These are phyloP conservation scores for Orbilia javanica DNA, from an alignment of 2,329 filamentous ascomycete genomes.

Conservation along the genomic window DNA sequence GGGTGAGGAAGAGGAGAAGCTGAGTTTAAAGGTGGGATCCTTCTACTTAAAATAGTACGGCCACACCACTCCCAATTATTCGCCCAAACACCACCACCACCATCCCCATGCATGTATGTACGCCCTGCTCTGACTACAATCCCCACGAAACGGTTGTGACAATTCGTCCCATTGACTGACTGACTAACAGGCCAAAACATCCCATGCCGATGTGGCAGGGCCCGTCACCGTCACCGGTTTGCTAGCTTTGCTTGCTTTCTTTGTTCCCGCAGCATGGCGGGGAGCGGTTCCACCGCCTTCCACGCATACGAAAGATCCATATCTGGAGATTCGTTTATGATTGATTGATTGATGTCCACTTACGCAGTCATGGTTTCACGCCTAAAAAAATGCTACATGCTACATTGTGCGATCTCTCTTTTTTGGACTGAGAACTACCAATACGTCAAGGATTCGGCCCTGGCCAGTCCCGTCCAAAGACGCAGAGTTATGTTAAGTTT, in stretches of 20 bases:
- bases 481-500: constrained; percentile 17
- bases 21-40: constrained; percentile 47
- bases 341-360: constrained; percentile 34
- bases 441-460: constrained; percentile 36
- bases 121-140: background rate
- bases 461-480: constrained; percentile 41
- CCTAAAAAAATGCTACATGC: background rate
- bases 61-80: background rate
- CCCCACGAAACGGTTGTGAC: constrained; percentile 7
- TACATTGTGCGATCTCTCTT: background rate
- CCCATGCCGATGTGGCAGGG: constrained; percentile 41
- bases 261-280: constrained; percentile 38
- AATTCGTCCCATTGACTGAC: background rate
- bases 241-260: no score
- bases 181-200: no score
- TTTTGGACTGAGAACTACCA: background rate
- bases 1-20: constrained; percentile 29
- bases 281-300: constrained; percentile 52
- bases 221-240: no score
- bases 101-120: no score
- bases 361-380: constrained; percentile 36
- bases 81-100: background rate
- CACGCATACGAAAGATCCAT: constrained; percentile 14
- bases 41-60: constrained; percentile 51
- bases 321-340: background rate